Evolutionary conservation across 1,284 basidiomycete genomes (phyloP).

Genomic region (Earliella scabrosa): DNA sequence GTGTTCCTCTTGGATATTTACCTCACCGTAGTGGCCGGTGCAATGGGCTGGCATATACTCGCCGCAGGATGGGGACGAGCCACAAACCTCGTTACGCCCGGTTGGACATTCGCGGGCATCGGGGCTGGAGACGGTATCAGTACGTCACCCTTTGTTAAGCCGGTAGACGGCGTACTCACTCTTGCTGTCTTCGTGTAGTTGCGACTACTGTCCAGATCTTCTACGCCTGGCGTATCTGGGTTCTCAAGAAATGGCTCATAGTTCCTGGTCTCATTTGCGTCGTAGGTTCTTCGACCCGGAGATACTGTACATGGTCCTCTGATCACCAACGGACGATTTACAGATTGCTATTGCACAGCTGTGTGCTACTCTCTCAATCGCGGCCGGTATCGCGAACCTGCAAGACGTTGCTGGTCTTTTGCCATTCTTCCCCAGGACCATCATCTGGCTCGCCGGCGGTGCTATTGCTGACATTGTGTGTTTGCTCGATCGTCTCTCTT

Average conservation of each 20-base stretch:
- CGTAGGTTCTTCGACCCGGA: not conserved
- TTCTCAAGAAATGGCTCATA: conserved; percentile 15
- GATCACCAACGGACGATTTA: no score
- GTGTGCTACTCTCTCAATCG: conserved; percentile 1
- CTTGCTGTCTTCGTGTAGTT: not conserved
- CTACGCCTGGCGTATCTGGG: conserved; percentile 25
- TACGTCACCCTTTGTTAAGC: not conserved
- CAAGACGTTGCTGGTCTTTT: not conserved
- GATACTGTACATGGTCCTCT: no score
- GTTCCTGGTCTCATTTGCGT: conserved; percentile 10
- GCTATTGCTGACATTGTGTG: conserved; percentile 10
- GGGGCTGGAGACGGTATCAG: conserved; percentile 12
- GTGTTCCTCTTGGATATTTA: conserved; percentile 19
- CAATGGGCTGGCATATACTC: conserved; percentile 13
- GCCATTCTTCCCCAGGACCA: conserved; percentile 9
- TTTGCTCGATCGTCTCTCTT: not conserved
- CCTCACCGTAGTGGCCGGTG: conserved; percentile 15
- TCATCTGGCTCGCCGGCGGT: conserved; percentile 9
- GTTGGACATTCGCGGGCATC: conserved; percentile 16
- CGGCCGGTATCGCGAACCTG: conserved; percentile 6
- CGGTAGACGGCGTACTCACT: not conserved
- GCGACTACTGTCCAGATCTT: conserved; percentile 21
- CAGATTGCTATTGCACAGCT: conserved; percentile 9
- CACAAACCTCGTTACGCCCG: conserved; percentile 11
- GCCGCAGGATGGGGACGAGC: conserved; percentile 10